These are phyloP conservation scores for Xylaria longipes DNA, from an alignment of 495 filamentous ascomycete genomes.

Conservation along the genomic window DNA sequence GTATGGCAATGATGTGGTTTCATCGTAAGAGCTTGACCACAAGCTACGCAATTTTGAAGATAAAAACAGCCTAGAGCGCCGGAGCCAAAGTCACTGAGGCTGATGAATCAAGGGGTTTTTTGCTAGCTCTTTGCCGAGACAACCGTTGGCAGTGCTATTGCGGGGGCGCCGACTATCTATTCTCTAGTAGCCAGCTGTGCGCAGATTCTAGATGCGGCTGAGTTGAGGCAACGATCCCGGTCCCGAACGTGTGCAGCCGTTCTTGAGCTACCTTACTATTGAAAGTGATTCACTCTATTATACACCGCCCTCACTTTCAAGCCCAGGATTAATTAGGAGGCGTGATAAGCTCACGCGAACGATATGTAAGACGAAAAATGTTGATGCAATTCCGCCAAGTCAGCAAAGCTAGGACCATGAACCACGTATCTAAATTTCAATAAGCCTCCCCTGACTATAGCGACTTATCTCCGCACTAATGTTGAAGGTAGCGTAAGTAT, in stretches of 20 bases:
- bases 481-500: not conserved
- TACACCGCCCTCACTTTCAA: not conserved
- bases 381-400: not conserved
- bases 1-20: not conserved
- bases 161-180: conserved; percentile 3
- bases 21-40: not conserved
- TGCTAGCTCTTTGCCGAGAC: not conserved
- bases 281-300: not conserved
- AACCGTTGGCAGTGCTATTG: conserved; percentile 9
- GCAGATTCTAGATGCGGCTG: conserved; percentile 12
- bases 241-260: not conserved
- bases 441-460: not conserved
- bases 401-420: not conserved
- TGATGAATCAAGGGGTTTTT: not conserved
- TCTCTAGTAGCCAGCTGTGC: not conserved
- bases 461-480: not conserved
- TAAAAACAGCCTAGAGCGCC: not conserved
- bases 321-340: conserved; percentile 8
- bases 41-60: not conserved
- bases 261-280: not conserved
- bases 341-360: not conserved
- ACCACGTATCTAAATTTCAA: not conserved
- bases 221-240: not conserved
- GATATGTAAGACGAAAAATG: not conserved
- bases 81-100: not conserved